Base-by-base conservation (phyloP, 352 stramenopile genomes). In the Globisporangium echinulatum region DNA sequence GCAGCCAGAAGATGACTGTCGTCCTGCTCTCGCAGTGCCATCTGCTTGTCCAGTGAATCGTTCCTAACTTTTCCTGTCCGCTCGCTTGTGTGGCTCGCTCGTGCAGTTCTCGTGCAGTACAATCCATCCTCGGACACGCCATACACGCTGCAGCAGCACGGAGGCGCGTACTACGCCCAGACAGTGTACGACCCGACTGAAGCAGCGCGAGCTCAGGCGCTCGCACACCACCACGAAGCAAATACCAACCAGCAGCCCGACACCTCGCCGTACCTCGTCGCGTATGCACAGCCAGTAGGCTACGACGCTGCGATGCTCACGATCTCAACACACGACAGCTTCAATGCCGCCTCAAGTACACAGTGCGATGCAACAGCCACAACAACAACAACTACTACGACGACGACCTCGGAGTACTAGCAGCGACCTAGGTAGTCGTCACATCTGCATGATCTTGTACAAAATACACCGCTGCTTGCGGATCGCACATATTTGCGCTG, bases 141-240 rank as follows among this genome's bases (percentile, higher is more conserved):
- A 48, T 48, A 48, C 40, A 54, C 36, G 38, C 37, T 15, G n/a
- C 54, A 46, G 15, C 54, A 59, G 49, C 49, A 38, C 11, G 49
- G 11, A n/a, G 49, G 37, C 25, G 19, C 49, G 8, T 40, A 54
- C 33, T 54, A 54, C 13, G 25, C 37, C 8, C 50, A 42, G 25
- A 10, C 25, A 19, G 50, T 54, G 50, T 43, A 54, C 14, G 50
- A 54, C 8, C 50, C 25, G 13, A 13, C 50, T 10, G 11, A 54
- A 54, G 50, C 50, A 33, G 50, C 50, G 17, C 33, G 37, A 7
- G 10, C 14, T 17, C 49, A 54, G 37, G 49, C 25, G 33, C 17
- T 54, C n/a, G 15, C 25, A 33, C 25, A 54, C 11, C 50, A 54
- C 33, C 50, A 54, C 25, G 50, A n/a, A n/a, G 17, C 25, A 13